Evolutionary conservation across 768 basidiomycete genomes (phyloP).

Genomic region (Suillus alpinus): DNA sequence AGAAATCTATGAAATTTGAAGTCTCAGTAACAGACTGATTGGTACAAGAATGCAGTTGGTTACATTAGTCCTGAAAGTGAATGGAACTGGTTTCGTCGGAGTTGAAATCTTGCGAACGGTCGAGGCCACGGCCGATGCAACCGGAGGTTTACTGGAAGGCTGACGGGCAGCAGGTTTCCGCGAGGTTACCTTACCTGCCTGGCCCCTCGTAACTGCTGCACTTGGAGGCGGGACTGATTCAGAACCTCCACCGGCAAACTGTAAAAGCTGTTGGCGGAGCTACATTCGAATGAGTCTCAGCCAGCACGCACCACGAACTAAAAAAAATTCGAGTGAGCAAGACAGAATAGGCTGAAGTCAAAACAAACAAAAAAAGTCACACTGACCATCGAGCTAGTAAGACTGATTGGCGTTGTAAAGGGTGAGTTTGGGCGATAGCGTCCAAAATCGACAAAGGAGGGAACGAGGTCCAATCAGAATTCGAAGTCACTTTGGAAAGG

Average conservation of each 20-base stretch:
- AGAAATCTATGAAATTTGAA: background rate
- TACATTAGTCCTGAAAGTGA: conserved; percentile 1
- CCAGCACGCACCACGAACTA: background rate
- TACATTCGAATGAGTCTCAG: background rate
- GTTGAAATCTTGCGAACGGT: background rate
- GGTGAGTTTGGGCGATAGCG: background rate
- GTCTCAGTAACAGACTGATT: background rate
- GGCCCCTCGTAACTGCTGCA: too few species aligned
- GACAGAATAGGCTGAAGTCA: background rate
- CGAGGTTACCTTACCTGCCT: background rate
- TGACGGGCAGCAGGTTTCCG: background rate
- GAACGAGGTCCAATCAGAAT: too few species aligned
- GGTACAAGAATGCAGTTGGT: background rate
- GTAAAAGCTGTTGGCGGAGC: background rate
- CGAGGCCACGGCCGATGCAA: background rate
- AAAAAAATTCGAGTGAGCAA: background rate
- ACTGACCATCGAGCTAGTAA: background rate
- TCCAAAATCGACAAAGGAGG: background rate
- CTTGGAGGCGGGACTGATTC: background rate
- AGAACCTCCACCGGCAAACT: background rate
- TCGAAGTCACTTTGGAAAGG: background rate
- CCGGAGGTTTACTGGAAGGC: background rate
- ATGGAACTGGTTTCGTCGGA: background rate
- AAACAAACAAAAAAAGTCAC: background rate
- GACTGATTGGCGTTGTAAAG: background rate